Conservation (phyloP, 345 rosid species). For the Hypericum androsaemum region DNA sequence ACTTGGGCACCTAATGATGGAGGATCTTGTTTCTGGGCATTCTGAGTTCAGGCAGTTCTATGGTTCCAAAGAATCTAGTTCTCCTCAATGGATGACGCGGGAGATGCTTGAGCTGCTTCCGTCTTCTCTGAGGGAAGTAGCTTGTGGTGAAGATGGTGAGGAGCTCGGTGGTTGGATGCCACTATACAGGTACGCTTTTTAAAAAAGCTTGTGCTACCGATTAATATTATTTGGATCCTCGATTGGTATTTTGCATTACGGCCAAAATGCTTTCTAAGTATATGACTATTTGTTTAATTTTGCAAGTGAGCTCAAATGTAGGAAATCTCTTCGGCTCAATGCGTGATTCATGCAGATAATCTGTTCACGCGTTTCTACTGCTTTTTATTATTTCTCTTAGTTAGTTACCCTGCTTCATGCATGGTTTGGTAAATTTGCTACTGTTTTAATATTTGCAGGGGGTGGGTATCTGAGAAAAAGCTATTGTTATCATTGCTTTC, state of each 20-base stretch:
- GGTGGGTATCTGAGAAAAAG: too few relatives aligned
- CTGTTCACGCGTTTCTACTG: too few relatives aligned
- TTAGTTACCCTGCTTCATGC: too few relatives aligned
- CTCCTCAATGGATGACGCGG: constrained; percentile 63
- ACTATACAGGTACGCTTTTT: constrained; percentile 45
- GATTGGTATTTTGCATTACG: background rate
- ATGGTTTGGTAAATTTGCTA: too few relatives aligned
- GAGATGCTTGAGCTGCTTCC: constrained; percentile 55
- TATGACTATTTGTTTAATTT: too few relatives aligned
- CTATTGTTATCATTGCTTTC: too few relatives aligned
- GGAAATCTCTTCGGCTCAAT: too few relatives aligned
- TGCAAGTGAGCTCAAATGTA: too few relatives aligned
- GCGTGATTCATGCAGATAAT: too few relatives aligned
- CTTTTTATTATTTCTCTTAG: too few relatives aligned
- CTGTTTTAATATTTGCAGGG: too few relatives aligned
- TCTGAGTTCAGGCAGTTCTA: constrained; percentile 46
- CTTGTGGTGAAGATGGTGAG: constrained; percentile 45
- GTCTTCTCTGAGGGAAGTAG: constrained; percentile 35
- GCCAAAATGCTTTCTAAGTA: background rate
- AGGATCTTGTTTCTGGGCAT: constrained; percentile 75
- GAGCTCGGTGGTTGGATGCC: constrained; percentile 81
- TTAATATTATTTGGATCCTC: background rate
- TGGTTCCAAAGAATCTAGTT: constrained; percentile 39
- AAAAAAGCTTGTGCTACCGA: too few relatives aligned
- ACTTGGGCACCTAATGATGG: constrained; percentile 80